These are phyloP conservation scores for Teunomyces tritomae DNA, from an alignment of 805 yeast genomes.

Conservation along the genomic window DNA sequence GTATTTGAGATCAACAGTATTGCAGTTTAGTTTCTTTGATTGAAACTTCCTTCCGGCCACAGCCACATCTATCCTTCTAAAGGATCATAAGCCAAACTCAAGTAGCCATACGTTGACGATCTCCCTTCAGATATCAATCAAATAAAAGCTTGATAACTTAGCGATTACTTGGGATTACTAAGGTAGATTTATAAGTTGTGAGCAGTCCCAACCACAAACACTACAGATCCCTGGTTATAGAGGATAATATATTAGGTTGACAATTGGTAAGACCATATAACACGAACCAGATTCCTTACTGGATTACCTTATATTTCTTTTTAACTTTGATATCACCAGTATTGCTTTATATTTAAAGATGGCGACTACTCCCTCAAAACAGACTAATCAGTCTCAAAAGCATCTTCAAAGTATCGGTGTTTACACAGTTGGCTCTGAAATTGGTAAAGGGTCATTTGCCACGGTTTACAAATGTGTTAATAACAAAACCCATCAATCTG, in stretches of 20 bases:
- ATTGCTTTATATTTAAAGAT: not conserved
- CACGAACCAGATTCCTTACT: too few species aligned
- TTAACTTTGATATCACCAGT: not conserved
- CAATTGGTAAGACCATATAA: too few species aligned
- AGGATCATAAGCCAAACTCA: not conserved
- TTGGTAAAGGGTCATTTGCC: constrained; percentile 96
- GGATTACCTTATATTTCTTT: too few species aligned
- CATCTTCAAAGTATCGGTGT: constrained; percentile 34
- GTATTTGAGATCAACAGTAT: not conserved
- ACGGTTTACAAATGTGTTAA: constrained; percentile 85
- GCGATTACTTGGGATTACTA: not conserved
- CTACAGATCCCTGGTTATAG: too few species aligned
- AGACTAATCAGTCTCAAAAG: not conserved
- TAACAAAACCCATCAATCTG: constrained; percentile 51
- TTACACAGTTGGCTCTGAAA: constrained; percentile 71
- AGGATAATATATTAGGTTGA: too few species aligned
- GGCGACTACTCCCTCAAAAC: not conserved
- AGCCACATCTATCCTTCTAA: not conserved
- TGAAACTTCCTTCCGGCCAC: not conserved
- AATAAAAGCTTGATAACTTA: not conserved
- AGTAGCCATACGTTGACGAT: not conserved
- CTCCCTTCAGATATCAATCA: not conserved
- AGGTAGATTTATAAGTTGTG: not conserved
- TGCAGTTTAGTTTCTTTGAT: not conserved
- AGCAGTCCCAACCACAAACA: not conserved